Evolutionary conservation across 495 filamentous ascomycete species (phyloP), one percentile per base, ranked within the genome.

Genomic region (Platismatia glauca): DNA sequence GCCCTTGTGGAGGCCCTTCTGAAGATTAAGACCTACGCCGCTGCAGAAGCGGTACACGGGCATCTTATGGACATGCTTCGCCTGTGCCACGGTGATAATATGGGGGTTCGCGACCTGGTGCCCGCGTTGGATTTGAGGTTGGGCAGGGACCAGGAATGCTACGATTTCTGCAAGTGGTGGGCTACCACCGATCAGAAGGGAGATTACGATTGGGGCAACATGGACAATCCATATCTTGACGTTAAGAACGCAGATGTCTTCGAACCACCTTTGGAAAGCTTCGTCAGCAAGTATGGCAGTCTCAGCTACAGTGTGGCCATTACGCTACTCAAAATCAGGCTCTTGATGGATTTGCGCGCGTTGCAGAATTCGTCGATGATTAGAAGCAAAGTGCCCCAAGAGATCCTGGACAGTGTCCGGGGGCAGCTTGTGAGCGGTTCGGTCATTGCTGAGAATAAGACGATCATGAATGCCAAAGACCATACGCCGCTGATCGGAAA

Each of bases 111-210:
- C 6, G 27, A 66, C 20, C 8, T 75, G 9, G 57, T 79, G 7
- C 82, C 81, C 9, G 68, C 67, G 0, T 44, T 79, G 53, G 71
- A 75, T 50, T 46, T 83, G n/a, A 75, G 81, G 20, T 70, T 82
- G 53, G 70, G 74, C 24, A 72, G 69, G 60, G 79, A 83, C 43
- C 79, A 83, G 60, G 77, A 82, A 57, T 79, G 73, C 70, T 85
- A 84, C 63, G 78, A 83, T 59, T 82, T 83, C 60, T 60, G 77
- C 31, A 82, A 80, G 64, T 83, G 76, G 77, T 82, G 71, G 69
- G 64, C 27, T 7, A 72, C 69, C 24, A 70, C 61, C 22, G 68
- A 55, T 18, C 38, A 67, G 31, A 56, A 70, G 8, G 20, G 58
- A 15, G 39, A 67, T 9, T 75, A 80, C 58, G 70, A 79, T 48